Evolutionary conservation across 2,329 filamentous ascomycete genomes (phyloP).

Genomic region (Macrophomina phaseolina): DNA sequence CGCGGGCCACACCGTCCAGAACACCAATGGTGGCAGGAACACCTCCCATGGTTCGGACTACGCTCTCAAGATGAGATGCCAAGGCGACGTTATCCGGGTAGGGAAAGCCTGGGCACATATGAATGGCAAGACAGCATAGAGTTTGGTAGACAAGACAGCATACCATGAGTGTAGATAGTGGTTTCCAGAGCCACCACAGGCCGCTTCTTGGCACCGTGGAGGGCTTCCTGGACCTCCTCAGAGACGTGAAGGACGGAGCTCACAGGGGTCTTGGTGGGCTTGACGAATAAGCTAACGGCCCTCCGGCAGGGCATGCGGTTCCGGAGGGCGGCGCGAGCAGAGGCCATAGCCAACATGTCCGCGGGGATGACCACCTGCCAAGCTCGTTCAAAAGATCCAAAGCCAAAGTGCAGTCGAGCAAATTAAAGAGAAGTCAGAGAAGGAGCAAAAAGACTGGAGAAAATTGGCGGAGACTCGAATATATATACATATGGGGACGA

Average conservation of each 20-base stretch:
- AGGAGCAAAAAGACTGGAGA: background rate
- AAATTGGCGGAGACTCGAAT: background rate
- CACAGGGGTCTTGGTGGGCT: conserved; percentile 36
- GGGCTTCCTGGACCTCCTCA: conserved; percentile 80
- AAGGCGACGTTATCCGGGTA: conserved; percentile 76
- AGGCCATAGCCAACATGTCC: conserved; percentile 26
- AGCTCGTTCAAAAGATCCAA: background rate
- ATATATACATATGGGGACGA: conserved; percentile 29
- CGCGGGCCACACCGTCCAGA: conserved; percentile 78
- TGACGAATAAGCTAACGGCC: conserved; percentile 1
- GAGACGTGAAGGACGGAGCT: conserved; percentile 71
- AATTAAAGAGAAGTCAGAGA: background rate
- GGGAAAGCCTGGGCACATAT: conserved; percentile 62
- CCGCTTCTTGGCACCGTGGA: conserved; percentile 65
- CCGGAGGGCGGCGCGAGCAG: conserved; percentile 11
- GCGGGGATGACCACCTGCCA: background rate
- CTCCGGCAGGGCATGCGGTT: conserved; percentile 16
- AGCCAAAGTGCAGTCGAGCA: too few species aligned
- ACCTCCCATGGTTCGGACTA: conserved; percentile 77
- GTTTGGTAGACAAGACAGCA: conserved; percentile 22
- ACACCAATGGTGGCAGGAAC: conserved; percentile 92
- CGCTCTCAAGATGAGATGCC: conserved; percentile 77
- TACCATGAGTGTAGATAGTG: conserved; percentile 95
- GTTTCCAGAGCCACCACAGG: conserved; percentile 94
- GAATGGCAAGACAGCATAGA: background rate